Base-by-base conservation (phyloP, 176 grass and related monocot genomes). In the Guadua angustifolia region DNA sequence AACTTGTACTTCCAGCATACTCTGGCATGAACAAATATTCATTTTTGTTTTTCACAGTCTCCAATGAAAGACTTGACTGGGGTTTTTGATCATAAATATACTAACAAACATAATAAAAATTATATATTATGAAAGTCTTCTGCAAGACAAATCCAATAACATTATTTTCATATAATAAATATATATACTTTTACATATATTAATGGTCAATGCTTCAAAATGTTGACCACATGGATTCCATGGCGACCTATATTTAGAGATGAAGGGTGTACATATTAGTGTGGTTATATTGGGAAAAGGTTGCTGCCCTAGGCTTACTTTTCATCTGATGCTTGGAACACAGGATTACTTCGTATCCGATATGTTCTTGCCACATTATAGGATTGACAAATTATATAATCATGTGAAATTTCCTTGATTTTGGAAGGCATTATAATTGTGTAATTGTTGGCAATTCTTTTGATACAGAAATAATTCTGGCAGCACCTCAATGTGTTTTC, bases 281-380 rank as follows among this genome's bases (percentile, higher is more conserved):
- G 75, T 78, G 57, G 15, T 61, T 16, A 43, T 77, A 18, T 3
- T 0, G 9, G 10, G 6, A 77, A 57, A 56, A 68, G 47, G 38
- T 69, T 77, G 16, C 38, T 47, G 50, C 7, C 49, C 39, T 77
- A 58, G 49, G 62, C 9, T 66, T 66, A 75, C 44, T 74, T 72
- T 57, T 56, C 39, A 76, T 55, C 11, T 40, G 33, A 66, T 43
- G 14, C 33, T 66, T 84, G 32, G 46, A 66, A 29, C 24, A 29
- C 12, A 0, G 5, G 10, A 33, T 12, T 32, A 44, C 16, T 29
- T 56, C 24, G 29, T 40, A 22, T 40, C 64, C 1, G 5, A 18
- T 59, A 58, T 59, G 47, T 25, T 70, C 51, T 58, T 70, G n/a
- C 56, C 21, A 76, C 12, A 55, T 80, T 68, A 58, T 67, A 58